Conservation (phyloP, 257 asterid species). For the Paulownia fortunei region DNA sequence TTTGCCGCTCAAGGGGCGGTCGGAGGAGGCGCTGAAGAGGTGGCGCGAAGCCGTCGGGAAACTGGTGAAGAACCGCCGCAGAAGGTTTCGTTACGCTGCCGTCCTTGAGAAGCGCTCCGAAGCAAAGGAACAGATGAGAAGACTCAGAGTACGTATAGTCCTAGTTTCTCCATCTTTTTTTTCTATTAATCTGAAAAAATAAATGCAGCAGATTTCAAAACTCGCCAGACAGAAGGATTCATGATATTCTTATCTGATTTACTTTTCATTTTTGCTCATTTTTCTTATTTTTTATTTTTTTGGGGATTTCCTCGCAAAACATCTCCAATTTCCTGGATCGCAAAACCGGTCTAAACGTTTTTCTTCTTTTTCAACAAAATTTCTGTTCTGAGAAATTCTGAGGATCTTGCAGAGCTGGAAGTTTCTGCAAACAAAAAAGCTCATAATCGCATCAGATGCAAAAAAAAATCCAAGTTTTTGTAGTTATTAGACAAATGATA, state of each 20-base stretch:
- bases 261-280: neutral
- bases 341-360: neutral
- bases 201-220: neutral
- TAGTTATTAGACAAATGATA: constrained; percentile 6
- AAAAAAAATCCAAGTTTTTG: neutral
- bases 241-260: constrained; percentile 4
- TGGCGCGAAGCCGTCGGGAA: constrained; percentile 80
- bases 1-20: constrained; percentile 54
- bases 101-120: constrained; percentile 72
- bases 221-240: neutral
- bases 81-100: constrained; percentile 80
- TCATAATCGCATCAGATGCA: neutral
- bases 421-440: neutral
- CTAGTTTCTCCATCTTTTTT: neutral
- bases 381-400: constrained; percentile 1
- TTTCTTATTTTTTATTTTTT: neutral
- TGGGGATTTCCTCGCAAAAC: neutral
- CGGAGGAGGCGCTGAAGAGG: constrained; percentile 61
- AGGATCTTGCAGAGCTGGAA: too few species aligned
- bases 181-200: neutral
- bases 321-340: constrained; percentile 28
- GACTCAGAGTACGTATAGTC: constrained; percentile 60
- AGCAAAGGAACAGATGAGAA: constrained; percentile 63
- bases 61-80: constrained; percentile 71
- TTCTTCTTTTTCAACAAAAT: constrained; percentile 1